Evolutionary conservation across 2,329 filamentous ascomycete genomes (phyloP).

Genomic region (Colletotrichum scovillei): DNA sequence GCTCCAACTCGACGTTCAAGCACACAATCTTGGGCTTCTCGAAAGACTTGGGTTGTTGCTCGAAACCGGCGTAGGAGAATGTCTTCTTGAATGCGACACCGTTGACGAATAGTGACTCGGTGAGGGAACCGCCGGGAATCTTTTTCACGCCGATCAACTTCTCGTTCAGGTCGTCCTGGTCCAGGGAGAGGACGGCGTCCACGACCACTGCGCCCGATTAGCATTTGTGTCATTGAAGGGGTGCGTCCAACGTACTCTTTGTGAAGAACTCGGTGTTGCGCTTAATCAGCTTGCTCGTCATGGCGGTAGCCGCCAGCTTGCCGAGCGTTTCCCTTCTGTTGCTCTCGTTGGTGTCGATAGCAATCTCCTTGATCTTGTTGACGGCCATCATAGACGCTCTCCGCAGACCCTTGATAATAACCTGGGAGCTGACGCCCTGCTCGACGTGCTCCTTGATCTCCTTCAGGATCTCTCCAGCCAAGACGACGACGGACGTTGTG

Average conservation of each 20-base stretch:
- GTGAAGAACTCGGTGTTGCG: conserved; percentile 97
- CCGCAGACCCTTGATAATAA: conserved; percentile 95
- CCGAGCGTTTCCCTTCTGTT: conserved; percentile 88
- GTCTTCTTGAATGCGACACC: conserved; percentile 99
- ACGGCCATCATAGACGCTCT: conserved; percentile 90
- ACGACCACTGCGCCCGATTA: conserved; percentile 80
- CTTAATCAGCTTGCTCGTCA: conserved; percentile 99
- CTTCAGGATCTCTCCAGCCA: conserved; percentile 98
- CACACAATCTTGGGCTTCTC: conserved; percentile 95
- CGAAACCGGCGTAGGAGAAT: conserved; percentile 98
- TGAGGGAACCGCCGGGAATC: conserved; percentile 93
- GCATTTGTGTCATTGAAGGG: background rate
- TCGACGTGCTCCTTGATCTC: conserved; percentile 97
- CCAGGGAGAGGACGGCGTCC: conserved; percentile 92
- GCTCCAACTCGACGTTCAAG: conserved; percentile 95
- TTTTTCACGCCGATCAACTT: conserved; percentile 99
- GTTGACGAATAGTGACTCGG: conserved; percentile 96
- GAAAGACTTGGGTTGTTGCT: conserved; percentile 98
- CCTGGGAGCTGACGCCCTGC: conserved; percentile 95
- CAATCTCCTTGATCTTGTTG: conserved; percentile 99
- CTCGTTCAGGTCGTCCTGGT: conserved; percentile 97
- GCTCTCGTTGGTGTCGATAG: conserved; percentile 83
- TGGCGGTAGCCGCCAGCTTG: conserved; percentile 93
- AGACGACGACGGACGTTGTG: conserved; percentile 95
- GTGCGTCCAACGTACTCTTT: conserved; percentile 74